Evolutionary conservation across 2,329 filamentous ascomycete genomes (phyloP).

Genomic region (Ilyonectria sp.): DNA sequence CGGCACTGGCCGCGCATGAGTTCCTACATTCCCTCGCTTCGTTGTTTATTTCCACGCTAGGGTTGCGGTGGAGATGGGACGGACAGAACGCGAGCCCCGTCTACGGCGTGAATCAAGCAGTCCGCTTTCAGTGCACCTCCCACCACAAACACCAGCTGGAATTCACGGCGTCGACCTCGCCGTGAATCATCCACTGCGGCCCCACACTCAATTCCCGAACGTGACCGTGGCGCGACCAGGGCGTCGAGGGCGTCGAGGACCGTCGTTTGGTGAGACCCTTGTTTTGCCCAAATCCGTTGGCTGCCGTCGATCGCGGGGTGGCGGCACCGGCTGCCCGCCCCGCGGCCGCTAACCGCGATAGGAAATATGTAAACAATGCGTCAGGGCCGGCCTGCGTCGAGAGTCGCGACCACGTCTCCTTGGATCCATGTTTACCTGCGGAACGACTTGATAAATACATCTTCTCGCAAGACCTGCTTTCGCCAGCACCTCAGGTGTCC

Average conservation of each 20-base stretch:
- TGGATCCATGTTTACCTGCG: conserved; percentile 36
- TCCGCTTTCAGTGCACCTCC: conserved; percentile 18
- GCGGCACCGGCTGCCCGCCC: conserved; percentile 42
- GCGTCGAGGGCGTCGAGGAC: conserved; percentile 20
- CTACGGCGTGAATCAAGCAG: conserved; percentile 39
- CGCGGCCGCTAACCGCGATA: conserved; percentile 54
- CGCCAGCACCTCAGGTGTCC: conserved; percentile 8
- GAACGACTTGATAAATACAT: conserved; percentile 32
- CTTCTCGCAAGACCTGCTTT: not conserved
- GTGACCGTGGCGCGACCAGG: not conserved
- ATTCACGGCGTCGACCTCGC: conserved; percentile 43
- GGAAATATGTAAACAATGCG: conserved; percentile 65
- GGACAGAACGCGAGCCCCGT: not conserved
- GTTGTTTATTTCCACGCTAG: conserved; percentile 22
- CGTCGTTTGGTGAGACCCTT: conserved; percentile 45
- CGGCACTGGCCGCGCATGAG: conserved; percentile 5
- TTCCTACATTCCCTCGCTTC: conserved; percentile 19
- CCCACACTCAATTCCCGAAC: conserved; percentile 3
- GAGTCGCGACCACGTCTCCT: conserved; percentile 32
- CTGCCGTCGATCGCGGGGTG: conserved; percentile 43
- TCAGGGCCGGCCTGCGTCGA: conserved; percentile 28
- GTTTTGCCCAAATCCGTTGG: conserved; percentile 45
- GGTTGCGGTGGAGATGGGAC: conserved; percentile 18
- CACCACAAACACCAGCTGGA: conserved; percentile 35
- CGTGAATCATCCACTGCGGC: conserved; percentile 20